Conservation (phyloP, 73 alveolate genomes). For the Paramecium caudatum region DNA sequence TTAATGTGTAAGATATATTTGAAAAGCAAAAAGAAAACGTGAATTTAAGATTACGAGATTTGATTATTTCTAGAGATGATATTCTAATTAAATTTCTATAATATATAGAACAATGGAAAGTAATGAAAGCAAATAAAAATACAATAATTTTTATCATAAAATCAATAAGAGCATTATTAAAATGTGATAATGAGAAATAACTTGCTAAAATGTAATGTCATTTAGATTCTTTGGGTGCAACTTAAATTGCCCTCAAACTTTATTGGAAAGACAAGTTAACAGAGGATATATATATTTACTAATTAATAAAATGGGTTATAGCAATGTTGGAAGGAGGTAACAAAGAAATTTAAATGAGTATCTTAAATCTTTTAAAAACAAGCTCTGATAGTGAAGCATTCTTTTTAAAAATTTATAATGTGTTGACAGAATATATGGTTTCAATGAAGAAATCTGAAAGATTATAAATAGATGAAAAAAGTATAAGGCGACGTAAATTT, state of each 20-base stretch:
- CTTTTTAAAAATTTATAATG: constrained; percentile 48
- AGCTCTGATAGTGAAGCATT: constrained; percentile 64
- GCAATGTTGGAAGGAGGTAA: constrained; percentile 67
- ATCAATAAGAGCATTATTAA: neutral
- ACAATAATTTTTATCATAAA: constrained; percentile 28
- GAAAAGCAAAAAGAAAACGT: neutral
- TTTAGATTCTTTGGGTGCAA: constrained; percentile 51
- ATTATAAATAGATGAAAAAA: neutral
- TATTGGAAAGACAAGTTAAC: constrained; percentile 57
- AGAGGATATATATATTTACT: constrained; percentile 37
- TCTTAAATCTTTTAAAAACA: constrained; percentile 29
- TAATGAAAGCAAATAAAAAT: constrained; percentile 12
- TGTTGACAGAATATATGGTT: constrained; percentile 50
- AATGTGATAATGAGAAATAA: neutral
- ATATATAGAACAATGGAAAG: constrained; percentile 55
- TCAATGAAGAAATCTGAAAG: constrained; percentile 23
- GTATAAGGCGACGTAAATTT: constrained; percentile 21
- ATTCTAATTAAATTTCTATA: neutral
- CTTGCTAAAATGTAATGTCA: constrained; percentile 14
- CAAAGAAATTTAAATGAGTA: constrained; percentile 55
- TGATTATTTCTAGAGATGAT: constrained; percentile 58
- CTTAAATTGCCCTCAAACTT: neutral
- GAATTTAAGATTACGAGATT: constrained; percentile 48
- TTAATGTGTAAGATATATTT: constrained; percentile 25
- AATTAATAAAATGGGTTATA: constrained; percentile 60